Conservation (phyloP, 805 yeast species). For the Ogataea paraovalis region DNA sequence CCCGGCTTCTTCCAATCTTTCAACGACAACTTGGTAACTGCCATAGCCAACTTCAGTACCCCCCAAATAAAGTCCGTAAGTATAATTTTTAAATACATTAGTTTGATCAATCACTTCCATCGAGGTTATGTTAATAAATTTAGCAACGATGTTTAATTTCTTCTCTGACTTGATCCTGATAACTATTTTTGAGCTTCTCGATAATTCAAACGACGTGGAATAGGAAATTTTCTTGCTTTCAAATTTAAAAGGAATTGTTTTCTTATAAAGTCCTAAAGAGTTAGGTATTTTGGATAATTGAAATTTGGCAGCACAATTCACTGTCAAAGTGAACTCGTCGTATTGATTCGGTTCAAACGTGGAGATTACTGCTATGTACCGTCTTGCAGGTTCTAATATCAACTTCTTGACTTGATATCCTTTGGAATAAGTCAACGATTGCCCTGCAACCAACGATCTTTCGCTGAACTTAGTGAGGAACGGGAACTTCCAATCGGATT, state of each 20-base stretch:
- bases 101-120: neutral
- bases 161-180: slow-evolving; percentile 1
- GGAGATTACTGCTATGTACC: slow-evolving; percentile 45
- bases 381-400: slow-evolving; percentile 29
- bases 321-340: slow-evolving; percentile 30
- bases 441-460: slow-evolving; percentile 25
- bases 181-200: slow-evolving; percentile 6
- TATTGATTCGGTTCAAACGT: slow-evolving; percentile 35
- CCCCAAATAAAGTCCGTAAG: slow-evolving; percentile 3
- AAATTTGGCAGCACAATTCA: slow-evolving; percentile 22
- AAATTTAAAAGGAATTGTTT: neutral
- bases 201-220: slow-evolving; percentile 3
- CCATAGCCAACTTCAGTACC: slow-evolving; percentile 2
- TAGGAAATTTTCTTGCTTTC: neutral
- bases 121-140: neutral
- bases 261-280: slow-evolving; percentile 11
- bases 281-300: slow-evolving; percentile 5
- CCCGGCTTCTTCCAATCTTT: neutral
- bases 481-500: slow-evolving; percentile 27
- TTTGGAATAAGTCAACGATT: slow-evolving; percentile 33
- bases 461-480: slow-evolving; percentile 26
- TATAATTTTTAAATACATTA: neutral
- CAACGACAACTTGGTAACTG: neutral
- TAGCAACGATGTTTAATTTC: neutral
- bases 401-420: slow-evolving; percentile 24